Percentiles rank a stretch among this genome's conserved stretches.
phyloP scores from a whole-genome alignment of 306 rosid species.

The barrel medic (Medicago truncatula) region MtrunA17r5.0-ANR NC_053045.1:11778001-11778500 shows the following conservation, averaged over 20 bases:
- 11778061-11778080: neutral
- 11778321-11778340: neutral
- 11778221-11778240: neutral
- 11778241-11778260: neutral
- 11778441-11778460: neutral
- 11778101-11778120: neutral
- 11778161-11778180: slow-evolving; percentile 3
- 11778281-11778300: neutral
- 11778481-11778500: neutral
- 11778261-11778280: too few species aligned
- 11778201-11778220: neutral
- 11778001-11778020: neutral
- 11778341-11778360: neutral
- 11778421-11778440: neutral
- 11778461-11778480: neutral
- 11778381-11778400: neutral
- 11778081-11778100: neutral
- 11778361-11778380: too few species aligned
- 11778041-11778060: slow-evolving; percentile 3
- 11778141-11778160: neutral
- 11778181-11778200: neutral
- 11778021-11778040: slow-evolving; percentile 3
- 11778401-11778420: neutral
- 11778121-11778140: neutral
- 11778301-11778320: neutral